Percentiles rank a stretch among this genome's conserved stretches.
Evolutionary conservation across 1,139 yeast genomes (phyloP).

Genomic region (Sugiyamaella sp.): DNA sequence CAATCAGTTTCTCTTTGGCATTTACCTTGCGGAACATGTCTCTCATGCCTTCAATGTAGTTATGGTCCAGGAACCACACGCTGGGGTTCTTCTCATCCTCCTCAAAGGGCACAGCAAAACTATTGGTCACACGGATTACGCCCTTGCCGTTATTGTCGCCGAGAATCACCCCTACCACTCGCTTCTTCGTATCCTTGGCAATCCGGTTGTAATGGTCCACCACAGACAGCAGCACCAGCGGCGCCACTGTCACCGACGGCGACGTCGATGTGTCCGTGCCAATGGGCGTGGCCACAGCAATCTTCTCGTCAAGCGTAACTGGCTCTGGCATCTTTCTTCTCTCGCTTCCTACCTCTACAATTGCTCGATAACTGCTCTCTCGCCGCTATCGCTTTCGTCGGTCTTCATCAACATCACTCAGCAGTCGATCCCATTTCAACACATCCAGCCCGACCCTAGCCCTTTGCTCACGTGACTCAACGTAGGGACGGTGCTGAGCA

Average conservation of each 20-base stretch:
- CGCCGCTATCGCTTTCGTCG: background rate
- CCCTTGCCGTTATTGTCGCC: slow-evolving; percentile 61
- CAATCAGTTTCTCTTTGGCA: slow-evolving; percentile 93
- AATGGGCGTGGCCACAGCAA: slow-evolving; percentile 4
- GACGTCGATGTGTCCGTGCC: slow-evolving; percentile 3
- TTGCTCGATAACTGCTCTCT: too few relatives aligned
- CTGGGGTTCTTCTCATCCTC: slow-evolving; percentile 90
- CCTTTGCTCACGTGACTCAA: background rate
- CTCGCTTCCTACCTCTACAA: background rate
- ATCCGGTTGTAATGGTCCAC: slow-evolving; percentile 94
- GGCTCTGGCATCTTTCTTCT: slow-evolving; percentile 8
- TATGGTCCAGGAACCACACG: slow-evolving; percentile 98
- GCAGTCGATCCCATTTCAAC: background rate
- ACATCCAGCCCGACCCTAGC: background rate
- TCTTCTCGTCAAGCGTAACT: slow-evolving; percentile 9
- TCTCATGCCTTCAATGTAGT: slow-evolving; percentile 93
- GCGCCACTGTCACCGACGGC: slow-evolving; percentile 85
- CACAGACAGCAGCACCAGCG: slow-evolving; percentile 88
- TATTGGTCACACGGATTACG: slow-evolving; percentile 50
- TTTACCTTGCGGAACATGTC: slow-evolving; percentile 97
- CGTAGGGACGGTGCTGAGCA: too few relatives aligned
- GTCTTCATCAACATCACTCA: background rate
- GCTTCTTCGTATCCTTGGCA: slow-evolving; percentile 67
- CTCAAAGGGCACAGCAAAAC: slow-evolving; percentile 82
- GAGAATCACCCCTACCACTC: slow-evolving; percentile 92